Conservation (phyloP, 2,329 filamentous ascomycete genomes). For the Apiospora arundinis region DNA sequence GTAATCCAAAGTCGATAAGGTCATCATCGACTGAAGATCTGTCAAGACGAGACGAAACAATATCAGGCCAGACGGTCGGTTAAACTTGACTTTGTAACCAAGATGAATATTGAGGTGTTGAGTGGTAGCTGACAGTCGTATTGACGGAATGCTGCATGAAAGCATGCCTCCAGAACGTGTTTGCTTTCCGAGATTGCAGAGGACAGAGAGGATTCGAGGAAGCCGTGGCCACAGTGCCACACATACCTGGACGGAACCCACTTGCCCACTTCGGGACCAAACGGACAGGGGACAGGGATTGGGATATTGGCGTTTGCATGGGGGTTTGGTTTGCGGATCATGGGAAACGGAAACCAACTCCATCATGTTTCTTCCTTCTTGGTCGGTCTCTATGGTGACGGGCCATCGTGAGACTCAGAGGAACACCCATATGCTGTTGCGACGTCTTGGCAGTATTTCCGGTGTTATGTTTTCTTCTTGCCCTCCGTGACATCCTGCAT, state of each 20-base stretch:
- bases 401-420: conserved; percentile 12
- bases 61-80: background rate
- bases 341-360: conserved; percentile 8
- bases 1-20: background rate
- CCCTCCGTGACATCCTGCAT: background rate
- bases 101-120: background rate
- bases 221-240: background rate
- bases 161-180: background rate
- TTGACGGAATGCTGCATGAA: conserved; percentile 5
- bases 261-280: conserved; percentile 3
- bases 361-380: conserved; percentile 5
- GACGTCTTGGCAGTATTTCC: conserved; percentile 14
- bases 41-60: background rate
- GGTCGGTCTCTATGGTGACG: conserved; percentile 18
- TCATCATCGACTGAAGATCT: background rate
- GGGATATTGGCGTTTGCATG: background rate
- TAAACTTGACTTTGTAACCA: background rate
- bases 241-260: background rate
- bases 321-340: background rate
- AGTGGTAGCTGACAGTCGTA: no score
- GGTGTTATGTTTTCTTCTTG: conserved; percentile 1
- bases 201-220: background rate
- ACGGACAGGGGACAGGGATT: background rate
- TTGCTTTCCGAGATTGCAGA: conserved; percentile 8
- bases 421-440: background rate